Conservation (phyloP, 2,329 filamentous ascomycete genomes). For the Ramularia collo-cygni region DNA sequence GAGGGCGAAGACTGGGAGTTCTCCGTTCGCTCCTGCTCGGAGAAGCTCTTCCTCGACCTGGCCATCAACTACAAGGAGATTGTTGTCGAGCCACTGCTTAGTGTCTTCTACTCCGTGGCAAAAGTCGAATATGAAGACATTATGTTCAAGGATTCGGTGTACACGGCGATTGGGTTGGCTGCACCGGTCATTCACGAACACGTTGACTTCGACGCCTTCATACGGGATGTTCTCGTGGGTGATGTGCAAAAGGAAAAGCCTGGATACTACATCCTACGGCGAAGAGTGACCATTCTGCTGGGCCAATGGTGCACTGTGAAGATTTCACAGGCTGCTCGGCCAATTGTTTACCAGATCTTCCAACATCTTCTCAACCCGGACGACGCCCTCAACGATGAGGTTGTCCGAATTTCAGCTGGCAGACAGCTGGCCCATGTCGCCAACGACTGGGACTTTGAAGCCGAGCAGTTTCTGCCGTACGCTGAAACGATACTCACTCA, state of each 20-base stretch:
- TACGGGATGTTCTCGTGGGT: conserved; percentile 65
- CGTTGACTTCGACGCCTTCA: conserved; percentile 77
- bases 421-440: conserved; percentile 73
- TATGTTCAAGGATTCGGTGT: conserved; percentile 85
- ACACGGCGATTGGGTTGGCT: conserved; percentile 83
- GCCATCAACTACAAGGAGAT: conserved; percentile 81
- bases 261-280: conserved; percentile 73
- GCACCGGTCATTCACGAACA: conserved; percentile 66
- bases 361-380: conserved; percentile 72
- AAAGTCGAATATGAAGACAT: conserved; percentile 60
- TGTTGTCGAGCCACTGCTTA: conserved; percentile 69
- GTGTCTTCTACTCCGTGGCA: conserved; percentile 74
- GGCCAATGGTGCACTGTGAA: conserved; percentile 84
- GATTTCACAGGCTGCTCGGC: conserved; percentile 59
- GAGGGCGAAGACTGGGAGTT: conserved; percentile 84
- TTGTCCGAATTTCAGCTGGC: conserved; percentile 86
- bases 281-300: conserved; percentile 80
- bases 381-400: conserved; percentile 77
- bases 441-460: conserved; percentile 76
- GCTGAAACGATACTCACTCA: conserved; percentile 65
- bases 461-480: conserved; percentile 68
- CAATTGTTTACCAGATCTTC: conserved; percentile 81
- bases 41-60: conserved; percentile 88
- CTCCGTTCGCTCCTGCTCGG: conserved; percentile 83
- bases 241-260: conserved; percentile 66